Conservation (phyloP, 495 filamentous ascomycete species). For the Trichoderma reesei region DNA sequence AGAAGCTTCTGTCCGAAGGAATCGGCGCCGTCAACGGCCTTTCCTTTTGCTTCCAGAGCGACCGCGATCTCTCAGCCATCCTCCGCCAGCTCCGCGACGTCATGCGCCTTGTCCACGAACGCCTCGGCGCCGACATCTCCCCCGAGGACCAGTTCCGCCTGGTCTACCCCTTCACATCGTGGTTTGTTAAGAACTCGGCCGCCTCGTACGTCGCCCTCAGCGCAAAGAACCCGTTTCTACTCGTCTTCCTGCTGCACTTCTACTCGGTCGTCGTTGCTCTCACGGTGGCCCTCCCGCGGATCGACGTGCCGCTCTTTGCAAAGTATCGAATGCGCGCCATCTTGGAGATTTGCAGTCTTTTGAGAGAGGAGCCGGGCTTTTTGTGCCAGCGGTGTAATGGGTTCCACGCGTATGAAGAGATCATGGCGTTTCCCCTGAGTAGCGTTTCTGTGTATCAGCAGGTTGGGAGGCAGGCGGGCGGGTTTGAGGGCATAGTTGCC, state of each 20-base stretch:
- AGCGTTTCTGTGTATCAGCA: background rate
- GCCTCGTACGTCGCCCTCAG: background rate
- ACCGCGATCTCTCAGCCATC: background rate
- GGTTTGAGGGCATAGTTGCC: background rate
- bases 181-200: background rate
- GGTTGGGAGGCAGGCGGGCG: background rate
- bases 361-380: background rate
- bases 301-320: conserved; percentile 2
- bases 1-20: background rate
- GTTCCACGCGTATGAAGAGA: background rate
- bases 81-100: background rate
- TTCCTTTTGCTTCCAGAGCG: background rate
- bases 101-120: background rate
- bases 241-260: background rate
- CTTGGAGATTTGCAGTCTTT: background rate
- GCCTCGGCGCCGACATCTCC: background rate
- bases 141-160: background rate
- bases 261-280: background rate
- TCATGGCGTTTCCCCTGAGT: background rate
- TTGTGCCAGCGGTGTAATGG: conserved; percentile 2
- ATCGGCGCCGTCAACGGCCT: background rate
- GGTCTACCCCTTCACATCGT: background rate
- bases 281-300: background rate
- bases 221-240: background rate
- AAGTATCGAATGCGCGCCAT: background rate